Evolutionary conservation across 2,329 filamentous ascomycete genomes (phyloP), one percentile per base, ranked within the genome.

Genomic region (Trichoderma cornu-damae): DNA sequence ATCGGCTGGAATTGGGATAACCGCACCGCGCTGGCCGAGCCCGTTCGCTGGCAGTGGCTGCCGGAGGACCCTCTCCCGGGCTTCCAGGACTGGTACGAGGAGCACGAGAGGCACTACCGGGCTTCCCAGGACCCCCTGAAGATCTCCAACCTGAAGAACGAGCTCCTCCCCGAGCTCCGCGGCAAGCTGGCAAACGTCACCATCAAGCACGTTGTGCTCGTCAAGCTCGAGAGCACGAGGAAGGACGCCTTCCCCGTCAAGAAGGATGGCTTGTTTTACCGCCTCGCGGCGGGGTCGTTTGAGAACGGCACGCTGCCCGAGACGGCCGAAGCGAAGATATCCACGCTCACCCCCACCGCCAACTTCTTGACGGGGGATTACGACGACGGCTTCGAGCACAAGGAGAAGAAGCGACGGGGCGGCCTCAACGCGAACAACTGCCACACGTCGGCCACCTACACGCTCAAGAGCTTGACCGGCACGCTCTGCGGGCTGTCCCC

Each of bases 221-320:
- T 77, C 1, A 69, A 75, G 26, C 64, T 77, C 1, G 75, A 77
- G 54, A 76, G 74, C 46, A 75, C 74, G 0, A 69, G 75, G 26
- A 71, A 71, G 2, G 75, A 77, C 50, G 68, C 77, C 4, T 77
- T 77, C 28, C 75, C 75, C 0, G 64, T 77, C 30, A 74, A 75
- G 30, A 72, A 72, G 57, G 65, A 70, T 1, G 70, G 71, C 12
- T 60, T 71, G 47, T 71, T 76, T 24, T 72, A 67, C 56, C 64
- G 73, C 4, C 68, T 70, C 1, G 63, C 72, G 1, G 62, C 61
- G 4, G 63, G 67, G 1, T 73, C 72, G 2, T 67, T 66, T 12
- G 65, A 68, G 16, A 62, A 72, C 3, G 62, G 66, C 12, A 65
- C 63, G 3, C 57, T 76, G 0, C 73, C 73, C 0, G 57, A 69